These are phyloP conservation scores for Geopyxis carbonaria DNA, from an alignment of 495 filamentous ascomycete species.

Conservation along the genomic window DNA sequence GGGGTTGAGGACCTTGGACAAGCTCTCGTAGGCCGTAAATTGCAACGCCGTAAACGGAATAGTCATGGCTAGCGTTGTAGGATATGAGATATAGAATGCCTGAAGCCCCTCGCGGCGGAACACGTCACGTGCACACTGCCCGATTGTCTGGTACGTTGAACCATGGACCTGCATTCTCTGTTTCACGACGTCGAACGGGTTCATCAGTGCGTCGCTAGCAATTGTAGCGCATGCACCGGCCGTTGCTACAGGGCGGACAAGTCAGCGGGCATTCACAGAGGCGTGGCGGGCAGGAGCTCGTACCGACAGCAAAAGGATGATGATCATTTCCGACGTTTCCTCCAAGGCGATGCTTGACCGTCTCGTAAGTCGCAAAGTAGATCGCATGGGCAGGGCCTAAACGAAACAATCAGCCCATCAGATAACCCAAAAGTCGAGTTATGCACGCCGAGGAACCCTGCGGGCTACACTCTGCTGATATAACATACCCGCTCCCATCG, in stretches of 20 bases:
- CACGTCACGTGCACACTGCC: conserved; percentile 69
- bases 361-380: conserved; percentile 95
- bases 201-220: conserved; percentile 96
- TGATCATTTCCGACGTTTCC: conserved; percentile 78
- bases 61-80: conserved; percentile 95
- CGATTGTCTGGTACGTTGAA: conserved; percentile 70
- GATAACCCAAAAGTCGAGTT: conserved; percentile 1
- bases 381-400: conserved; percentile 90
- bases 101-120: conserved; percentile 74
- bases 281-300: conserved; percentile 13
- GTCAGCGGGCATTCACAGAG: conserved; percentile 2
- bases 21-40: conserved; percentile 91
- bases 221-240: conserved; percentile 92
- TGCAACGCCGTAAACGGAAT: conserved; percentile 93
- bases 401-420: conserved; percentile 18
- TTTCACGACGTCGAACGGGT: conserved; percentile 99
- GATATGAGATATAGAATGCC: conserved; percentile 97
- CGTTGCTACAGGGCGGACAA: conserved; percentile 47
- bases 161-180: conserved; percentile 98
- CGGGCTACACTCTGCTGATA: no score
- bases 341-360: conserved; percentile 87
- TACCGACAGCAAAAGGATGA: conserved; percentile 84
- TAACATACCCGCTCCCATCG: conserved; percentile 74
- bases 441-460: background rate
- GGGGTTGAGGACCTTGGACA: conserved; percentile 86